Evolutionary conservation across 2,329 filamentous ascomycete genomes (phyloP).

Genomic region (Thyridium curvatum): DNA sequence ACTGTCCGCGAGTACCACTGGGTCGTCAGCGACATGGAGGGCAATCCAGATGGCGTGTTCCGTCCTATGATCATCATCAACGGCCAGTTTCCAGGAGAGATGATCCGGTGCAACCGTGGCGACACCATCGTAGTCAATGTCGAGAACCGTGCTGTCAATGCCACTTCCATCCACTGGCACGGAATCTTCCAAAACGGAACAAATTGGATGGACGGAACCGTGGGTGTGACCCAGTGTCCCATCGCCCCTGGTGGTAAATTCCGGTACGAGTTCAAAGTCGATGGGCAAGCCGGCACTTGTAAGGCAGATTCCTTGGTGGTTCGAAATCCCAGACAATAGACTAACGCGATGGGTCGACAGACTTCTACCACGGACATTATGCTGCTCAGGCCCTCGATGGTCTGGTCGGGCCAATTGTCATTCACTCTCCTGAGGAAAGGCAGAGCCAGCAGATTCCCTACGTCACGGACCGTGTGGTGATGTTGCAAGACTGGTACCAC

Average conservation of each 20-base stretch:
- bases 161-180: conserved; percentile 61
- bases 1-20: conserved; percentile 52
- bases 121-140: conserved; percentile 65
- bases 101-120: conserved; percentile 67
- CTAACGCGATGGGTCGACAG: too few relatives aligned
- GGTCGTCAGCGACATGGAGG: conserved; percentile 49
- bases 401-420: conserved; percentile 57
- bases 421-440: conserved; percentile 51
- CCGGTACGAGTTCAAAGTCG: conserved; percentile 37
- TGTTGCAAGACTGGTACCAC: conserved; percentile 71
- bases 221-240: conserved; percentile 53
- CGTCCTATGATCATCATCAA: conserved; percentile 51
- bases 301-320: conserved; percentile 6
- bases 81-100: conserved; percentile 65
- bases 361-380: conserved; percentile 52
- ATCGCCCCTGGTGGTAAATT: conserved; percentile 52
- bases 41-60: conserved; percentile 45
- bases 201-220: conserved; percentile 62
- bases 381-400: conserved; percentile 58
- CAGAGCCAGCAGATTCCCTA: conserved; percentile 42
- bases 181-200: conserved; percentile 72
- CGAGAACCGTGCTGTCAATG: conserved; percentile 54
- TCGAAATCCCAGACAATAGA: background rate
- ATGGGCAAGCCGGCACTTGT: conserved; percentile 27
- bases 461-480: conserved; percentile 53